A percentile compares a stretch with the other conserved stretches of the same genome.
Conservation (phyloP, 2,329 filamentous ascomycete genomes). For the Apiospora saccharicola region DNA sequence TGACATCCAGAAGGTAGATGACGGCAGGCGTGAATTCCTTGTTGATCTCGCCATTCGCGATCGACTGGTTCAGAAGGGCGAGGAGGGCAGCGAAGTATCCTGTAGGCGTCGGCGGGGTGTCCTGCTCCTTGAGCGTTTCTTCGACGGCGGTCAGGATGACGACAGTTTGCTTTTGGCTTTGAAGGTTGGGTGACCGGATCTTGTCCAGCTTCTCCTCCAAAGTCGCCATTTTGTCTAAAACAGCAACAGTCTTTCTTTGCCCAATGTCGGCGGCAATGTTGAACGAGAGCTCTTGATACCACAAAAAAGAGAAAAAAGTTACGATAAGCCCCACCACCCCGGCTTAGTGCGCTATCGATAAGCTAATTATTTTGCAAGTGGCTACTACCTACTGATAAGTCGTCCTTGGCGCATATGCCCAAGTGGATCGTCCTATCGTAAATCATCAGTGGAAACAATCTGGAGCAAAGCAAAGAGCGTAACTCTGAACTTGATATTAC, state of each 20-base stretch:
- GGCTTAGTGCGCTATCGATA: constrained; percentile 18
- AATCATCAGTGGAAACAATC: too few species aligned
- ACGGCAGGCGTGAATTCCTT: constrained; percentile 85
- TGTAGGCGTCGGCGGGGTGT: constrained; percentile 82
- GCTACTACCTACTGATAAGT: not conserved
- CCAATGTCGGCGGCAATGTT: constrained; percentile 17
- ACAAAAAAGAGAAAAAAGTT: constrained; percentile 23
- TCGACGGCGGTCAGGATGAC: constrained; percentile 92
- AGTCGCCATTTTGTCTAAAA: constrained; percentile 54
- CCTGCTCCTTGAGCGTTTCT: constrained; percentile 88
- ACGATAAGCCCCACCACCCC: constrained; percentile 23
- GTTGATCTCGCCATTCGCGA: constrained; percentile 73
- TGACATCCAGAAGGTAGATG: constrained; percentile 93
- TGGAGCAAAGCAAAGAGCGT: too few species aligned
- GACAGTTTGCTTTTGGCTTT: constrained; percentile 90
- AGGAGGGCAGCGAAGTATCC: constrained; percentile 96
- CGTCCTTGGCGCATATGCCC: not conserved
- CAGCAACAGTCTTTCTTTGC: constrained; percentile 22
- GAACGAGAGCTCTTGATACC: constrained; percentile 18
- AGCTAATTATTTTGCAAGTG: not conserved
- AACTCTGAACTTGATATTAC: too few species aligned
- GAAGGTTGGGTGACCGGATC: constrained; percentile 94
- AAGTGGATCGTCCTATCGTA: not conserved
- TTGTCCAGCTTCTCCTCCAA: constrained; percentile 93
- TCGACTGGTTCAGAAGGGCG: constrained; percentile 81